Conservation (phyloP, 768 basidiomycete species). For the Serendipita vermifera region DNA sequence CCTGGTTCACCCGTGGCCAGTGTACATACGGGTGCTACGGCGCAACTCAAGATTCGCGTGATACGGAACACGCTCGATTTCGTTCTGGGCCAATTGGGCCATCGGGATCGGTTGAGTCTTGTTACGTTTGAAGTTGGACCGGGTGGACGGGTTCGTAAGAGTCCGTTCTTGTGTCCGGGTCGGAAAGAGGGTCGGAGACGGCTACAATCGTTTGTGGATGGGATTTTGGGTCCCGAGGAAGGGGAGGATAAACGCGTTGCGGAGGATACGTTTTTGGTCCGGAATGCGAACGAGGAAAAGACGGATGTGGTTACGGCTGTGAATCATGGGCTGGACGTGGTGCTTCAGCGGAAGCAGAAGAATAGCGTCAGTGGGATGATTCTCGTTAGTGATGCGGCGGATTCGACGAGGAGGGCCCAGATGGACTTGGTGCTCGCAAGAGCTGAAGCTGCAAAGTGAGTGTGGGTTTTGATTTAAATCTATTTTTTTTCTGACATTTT, state of each 20-base stretch:
- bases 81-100: slow-evolving; percentile 58
- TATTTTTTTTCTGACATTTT: neutral
- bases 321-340: slow-evolving; percentile 92
- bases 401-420: slow-evolving; percentile 84
- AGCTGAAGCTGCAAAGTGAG: slow-evolving; percentile 79
- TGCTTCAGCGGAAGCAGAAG: slow-evolving; percentile 84
- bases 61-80: slow-evolving; percentile 85
- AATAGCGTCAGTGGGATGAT: slow-evolving; percentile 87
- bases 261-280: slow-evolving; percentile 48
- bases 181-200: slow-evolving; percentile 54
- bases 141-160: slow-evolving; percentile 73
- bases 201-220: slow-evolving; percentile 67
- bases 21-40: slow-evolving; percentile 48
- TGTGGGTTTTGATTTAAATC: neutral
- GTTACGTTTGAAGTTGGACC: slow-evolving; percentile 87
- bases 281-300: slow-evolving; percentile 77
- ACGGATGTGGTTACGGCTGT: slow-evolving; percentile 98
- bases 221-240: slow-evolving; percentile 30
- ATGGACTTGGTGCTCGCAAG: slow-evolving; percentile 98
- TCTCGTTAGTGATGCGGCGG: slow-evolving; percentile 83
- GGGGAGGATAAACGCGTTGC: slow-evolving; percentile 18
- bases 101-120: slow-evolving; percentile 70
- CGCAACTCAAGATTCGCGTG: slow-evolving; percentile 75
- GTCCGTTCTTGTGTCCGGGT: slow-evolving; percentile 76
- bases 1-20: neutral